These are phyloP conservation scores for Xylaria sp. DNA, from an alignment of 2,329 filamentous ascomycete genomes.

Conservation along the genomic window DNA sequence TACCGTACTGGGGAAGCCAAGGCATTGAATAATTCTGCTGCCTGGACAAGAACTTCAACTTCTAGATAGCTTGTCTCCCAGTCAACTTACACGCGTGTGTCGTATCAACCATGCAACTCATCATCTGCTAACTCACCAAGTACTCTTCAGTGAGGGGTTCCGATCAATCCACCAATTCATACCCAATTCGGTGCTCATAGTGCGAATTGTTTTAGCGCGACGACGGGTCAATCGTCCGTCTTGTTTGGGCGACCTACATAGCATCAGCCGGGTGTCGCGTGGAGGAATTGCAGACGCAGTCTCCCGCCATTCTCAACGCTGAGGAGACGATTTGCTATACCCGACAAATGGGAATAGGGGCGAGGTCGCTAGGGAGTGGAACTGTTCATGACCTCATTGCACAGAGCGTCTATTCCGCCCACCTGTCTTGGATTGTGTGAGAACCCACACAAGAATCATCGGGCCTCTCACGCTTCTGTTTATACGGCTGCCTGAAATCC, in stretches of 20 bases:
- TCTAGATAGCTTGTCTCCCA: not conserved
- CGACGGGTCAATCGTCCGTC: not conserved
- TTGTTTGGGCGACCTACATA: not conserved
- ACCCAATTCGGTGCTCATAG: not conserved
- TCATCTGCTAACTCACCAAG: not conserved
- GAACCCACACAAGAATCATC: not conserved
- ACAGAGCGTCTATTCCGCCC: not conserved
- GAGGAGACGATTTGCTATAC: not conserved
- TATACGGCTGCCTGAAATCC: constrained; percentile 29
- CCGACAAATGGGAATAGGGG: not conserved
- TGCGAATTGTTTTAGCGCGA: not conserved
- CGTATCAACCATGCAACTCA: not conserved
- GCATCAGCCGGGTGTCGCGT: not conserved
- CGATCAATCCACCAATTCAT: not conserved
- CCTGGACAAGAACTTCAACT: constrained; percentile 13
- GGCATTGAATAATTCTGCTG: constrained; percentile 21
- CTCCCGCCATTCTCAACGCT: not conserved
- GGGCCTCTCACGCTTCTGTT: constrained; percentile 15
- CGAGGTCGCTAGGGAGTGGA: not conserved
- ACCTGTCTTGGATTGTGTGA: not conserved
- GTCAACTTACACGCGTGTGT: not conserved
- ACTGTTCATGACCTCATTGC: constrained; percentile 10
- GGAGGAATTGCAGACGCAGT: not conserved
- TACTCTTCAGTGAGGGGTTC: not conserved
- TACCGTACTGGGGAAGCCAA: constrained; percentile 3